These are phyloP conservation scores for Sutorius eximius DNA, from an alignment of 1,284 basidiomycete species.

Conservation along the genomic window DNA sequence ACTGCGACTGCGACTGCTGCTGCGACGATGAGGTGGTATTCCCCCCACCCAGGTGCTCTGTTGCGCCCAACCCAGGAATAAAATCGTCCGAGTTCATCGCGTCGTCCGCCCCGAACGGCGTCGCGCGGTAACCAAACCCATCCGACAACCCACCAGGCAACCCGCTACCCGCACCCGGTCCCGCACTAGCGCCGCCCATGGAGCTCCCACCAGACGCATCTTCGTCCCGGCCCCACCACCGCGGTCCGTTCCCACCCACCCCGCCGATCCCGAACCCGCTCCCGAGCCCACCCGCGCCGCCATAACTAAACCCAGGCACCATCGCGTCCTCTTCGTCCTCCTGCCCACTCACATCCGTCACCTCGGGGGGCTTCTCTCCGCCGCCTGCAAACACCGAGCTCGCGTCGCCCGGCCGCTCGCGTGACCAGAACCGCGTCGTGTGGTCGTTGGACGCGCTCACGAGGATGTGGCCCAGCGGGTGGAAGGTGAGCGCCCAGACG, in stretches of 20 bases:
- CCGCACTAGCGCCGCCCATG: neutral
- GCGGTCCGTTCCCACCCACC: constrained; percentile 8
- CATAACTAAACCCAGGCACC: constrained; percentile 60
- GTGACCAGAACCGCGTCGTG: constrained; percentile 96
- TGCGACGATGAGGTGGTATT: neutral
- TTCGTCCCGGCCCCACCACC: constrained; percentile 46
- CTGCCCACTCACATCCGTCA: constrained; percentile 55
- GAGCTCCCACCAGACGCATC: constrained; percentile 15
- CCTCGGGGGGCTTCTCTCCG: constrained; percentile 74
- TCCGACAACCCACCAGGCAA: constrained; percentile 19
- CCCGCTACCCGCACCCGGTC: neutral
- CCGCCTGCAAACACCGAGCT: constrained; percentile 69
- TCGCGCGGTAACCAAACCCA: constrained; percentile 11
- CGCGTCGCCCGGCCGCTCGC: constrained; percentile 78
- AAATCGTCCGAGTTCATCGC: constrained; percentile 44
- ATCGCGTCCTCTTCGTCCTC: constrained; percentile 75
- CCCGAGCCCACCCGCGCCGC: constrained; percentile 17
- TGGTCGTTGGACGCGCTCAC: constrained; percentile 95
- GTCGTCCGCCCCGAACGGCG: constrained; percentile 20
- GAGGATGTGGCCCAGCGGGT: constrained; percentile 94
- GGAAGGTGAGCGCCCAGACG: constrained; percentile 94
- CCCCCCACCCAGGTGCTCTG: constrained; percentile 19
- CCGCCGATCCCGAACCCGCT: constrained; percentile 9
- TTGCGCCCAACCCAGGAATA: constrained; percentile 48
- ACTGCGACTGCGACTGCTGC: too few relatives aligned